Evolutionary conservation across 1,284 basidiomycete species (phyloP).

Genomic region (Cutaneotrichosporon curvatum): DNA sequence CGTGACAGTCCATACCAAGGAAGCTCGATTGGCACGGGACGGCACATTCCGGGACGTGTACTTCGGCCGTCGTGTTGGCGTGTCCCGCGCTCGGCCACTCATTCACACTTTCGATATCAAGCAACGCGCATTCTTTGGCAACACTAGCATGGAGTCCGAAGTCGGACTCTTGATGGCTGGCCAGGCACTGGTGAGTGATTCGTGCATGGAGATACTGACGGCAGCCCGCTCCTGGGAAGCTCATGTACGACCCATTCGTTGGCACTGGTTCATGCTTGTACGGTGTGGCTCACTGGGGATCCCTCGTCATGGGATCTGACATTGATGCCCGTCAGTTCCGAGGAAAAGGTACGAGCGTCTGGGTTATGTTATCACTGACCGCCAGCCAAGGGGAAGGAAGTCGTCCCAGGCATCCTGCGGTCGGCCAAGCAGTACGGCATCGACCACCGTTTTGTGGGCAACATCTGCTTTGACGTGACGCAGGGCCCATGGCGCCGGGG

Average conservation of each 20-base stretch:
- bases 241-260: conserved; percentile 93
- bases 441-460: conserved; percentile 66
- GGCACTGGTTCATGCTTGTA: conserved; percentile 97
- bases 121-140: conserved; percentile 84
- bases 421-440: conserved; percentile 83
- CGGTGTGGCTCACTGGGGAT: conserved; percentile 74
- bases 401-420: conserved; percentile 61
- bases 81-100: conserved; percentile 64
- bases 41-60: conserved; percentile 63
- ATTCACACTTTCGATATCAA: conserved; percentile 75
- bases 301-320: conserved; percentile 82
- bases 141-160: conserved; percentile 97
- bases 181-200: conserved; percentile 64
- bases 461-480: conserved; percentile 84
- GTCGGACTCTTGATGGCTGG: conserved; percentile 93
- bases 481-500: conserved; percentile 81
- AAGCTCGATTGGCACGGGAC: conserved; percentile 49
- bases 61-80: conserved; percentile 75
- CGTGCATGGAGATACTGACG: neutral
- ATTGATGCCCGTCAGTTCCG: conserved; percentile 97
- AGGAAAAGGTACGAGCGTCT: conserved; percentile 58
- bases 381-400: conserved; percentile 44
- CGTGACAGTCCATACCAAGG: conserved; percentile 19
- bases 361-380: neutral
- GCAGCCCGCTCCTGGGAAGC: conserved; percentile 75